These are phyloP conservation scores for Reutealis trisperma DNA, from an alignment of 345 rosid species.

Conservation along the genomic window DNA sequence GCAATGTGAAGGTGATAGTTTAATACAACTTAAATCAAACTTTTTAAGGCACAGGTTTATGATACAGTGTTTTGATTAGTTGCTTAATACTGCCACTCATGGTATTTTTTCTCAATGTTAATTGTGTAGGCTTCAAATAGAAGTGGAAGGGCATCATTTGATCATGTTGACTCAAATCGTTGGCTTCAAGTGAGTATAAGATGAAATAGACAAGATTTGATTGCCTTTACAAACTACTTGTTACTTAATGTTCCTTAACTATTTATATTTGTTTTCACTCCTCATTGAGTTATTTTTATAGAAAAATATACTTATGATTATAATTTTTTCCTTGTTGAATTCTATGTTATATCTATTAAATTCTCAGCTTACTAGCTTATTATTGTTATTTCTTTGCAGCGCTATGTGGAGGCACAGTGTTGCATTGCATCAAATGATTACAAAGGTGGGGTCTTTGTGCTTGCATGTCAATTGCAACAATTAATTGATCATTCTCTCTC, in stretches of 20 bases:
- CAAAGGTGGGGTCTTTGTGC: constrained; percentile 53
- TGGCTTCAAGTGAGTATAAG: constrained; percentile 88
- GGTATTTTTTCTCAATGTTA: background rate
- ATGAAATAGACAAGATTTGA: constrained; percentile 15
- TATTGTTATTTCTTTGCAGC: constrained; percentile 52
- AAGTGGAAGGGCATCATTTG: constrained; percentile 73
- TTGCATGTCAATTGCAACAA: background rate
- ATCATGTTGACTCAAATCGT: constrained; percentile 78
- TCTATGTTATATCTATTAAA: constrained; percentile 12
- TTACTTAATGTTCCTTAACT: constrained; percentile 1
- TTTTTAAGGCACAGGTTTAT: background rate
- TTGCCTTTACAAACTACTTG: constrained; percentile 11
- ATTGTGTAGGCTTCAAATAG: constrained; percentile 62
- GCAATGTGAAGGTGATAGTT: background rate
- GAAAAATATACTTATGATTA: background rate
- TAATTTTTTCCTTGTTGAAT: background rate
- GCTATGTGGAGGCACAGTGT: constrained; percentile 96
- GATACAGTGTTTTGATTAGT: background rate
- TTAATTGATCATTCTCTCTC: constrained; percentile 9
- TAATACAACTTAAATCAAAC: background rate
- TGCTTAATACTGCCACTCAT: background rate
- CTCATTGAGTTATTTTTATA: background rate
- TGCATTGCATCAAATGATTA: constrained; percentile 90
- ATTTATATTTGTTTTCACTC: background rate
- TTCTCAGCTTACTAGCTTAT: constrained; percentile 1